These are phyloP conservation scores for Neurospora tetraspora DNA, from an alignment of 495 filamentous ascomycete genomes.

Conservation along the genomic window DNA sequence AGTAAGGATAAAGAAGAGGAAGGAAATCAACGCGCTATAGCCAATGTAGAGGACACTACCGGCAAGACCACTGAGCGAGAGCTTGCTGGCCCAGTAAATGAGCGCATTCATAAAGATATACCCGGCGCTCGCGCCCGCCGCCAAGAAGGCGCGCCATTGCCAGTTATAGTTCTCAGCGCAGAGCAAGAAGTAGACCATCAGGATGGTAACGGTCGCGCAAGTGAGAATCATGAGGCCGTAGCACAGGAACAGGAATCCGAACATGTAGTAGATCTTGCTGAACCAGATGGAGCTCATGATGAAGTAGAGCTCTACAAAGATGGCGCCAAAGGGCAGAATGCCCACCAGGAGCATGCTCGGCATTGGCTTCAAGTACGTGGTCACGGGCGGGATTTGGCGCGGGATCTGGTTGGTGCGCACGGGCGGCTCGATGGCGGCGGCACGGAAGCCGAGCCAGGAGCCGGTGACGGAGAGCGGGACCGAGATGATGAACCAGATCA, in stretches of 20 bases:
- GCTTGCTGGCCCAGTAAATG: constrained; percentile 76
- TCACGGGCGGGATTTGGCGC: constrained; percentile 79
- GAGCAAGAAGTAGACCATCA: constrained; percentile 89
- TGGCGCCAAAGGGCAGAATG: constrained; percentile 86
- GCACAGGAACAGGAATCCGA: constrained; percentile 95
- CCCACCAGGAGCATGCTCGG: constrained; percentile 86
- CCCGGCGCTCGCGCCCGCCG: constrained; percentile 73
- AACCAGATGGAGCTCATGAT: constrained; percentile 98
- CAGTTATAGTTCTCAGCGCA: constrained; percentile 97
- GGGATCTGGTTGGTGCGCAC: constrained; percentile 97
- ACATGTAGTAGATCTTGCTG: constrained; percentile 99
- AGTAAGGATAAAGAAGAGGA: constrained; percentile 86
- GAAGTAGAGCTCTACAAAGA: constrained; percentile 96
- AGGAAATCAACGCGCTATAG: constrained; percentile 80
- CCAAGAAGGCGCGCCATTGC: constrained; percentile 92
- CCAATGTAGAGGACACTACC: constrained; percentile 87
- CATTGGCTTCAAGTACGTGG: constrained; percentile 70
- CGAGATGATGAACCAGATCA: constrained; percentile 94
- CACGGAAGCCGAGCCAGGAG: constrained; percentile 82
- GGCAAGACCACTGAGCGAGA: constrained; percentile 74
- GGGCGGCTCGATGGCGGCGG: constrained; percentile 56
- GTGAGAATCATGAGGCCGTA: constrained; percentile 97
- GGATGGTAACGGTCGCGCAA: constrained; percentile 78
- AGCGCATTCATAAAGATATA: constrained; percentile 88
- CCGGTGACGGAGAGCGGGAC: constrained; percentile 84